These are phyloP conservation scores for Salix suchowensis DNA, from an alignment of 345 rosid genomes.

Conservation along the genomic window DNA sequence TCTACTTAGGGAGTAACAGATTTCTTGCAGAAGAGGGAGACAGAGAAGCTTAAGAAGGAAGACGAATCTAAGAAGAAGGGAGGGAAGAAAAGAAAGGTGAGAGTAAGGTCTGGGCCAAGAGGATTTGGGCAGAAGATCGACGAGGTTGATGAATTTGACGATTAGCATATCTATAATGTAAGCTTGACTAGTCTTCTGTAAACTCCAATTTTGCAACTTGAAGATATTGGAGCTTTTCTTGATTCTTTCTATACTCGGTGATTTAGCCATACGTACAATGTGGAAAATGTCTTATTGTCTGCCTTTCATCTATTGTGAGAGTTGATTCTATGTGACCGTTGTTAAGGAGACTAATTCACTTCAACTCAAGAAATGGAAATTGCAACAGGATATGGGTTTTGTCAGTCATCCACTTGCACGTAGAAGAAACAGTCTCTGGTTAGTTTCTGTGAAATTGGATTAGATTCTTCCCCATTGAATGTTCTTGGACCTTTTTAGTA, in stretches of 20 bases:
- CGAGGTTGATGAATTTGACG: slow-evolving; percentile 12
- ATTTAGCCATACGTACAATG: background rate
- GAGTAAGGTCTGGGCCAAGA: slow-evolving; percentile 55
- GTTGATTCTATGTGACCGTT: too few relatives aligned
- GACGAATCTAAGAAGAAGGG: slow-evolving; percentile 54
- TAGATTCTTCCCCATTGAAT: too few relatives aligned
- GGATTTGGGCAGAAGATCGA: slow-evolving; percentile 66
- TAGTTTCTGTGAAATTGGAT: background rate
- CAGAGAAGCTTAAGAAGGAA: slow-evolving; percentile 67
- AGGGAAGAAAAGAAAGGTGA: slow-evolving; percentile 44
- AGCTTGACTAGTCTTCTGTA: background rate
- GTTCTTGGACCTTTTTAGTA: too few relatives aligned
- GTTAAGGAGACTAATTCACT: too few relatives aligned
- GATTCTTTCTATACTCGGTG: background rate
- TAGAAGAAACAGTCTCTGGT: background rate
- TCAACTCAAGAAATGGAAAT: too few relatives aligned
- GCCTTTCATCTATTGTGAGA: too few relatives aligned
- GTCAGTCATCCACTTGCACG: too few relatives aligned
- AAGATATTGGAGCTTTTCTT: background rate
- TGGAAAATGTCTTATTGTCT: too few relatives aligned
- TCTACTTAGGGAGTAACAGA: slow-evolving; percentile 73
- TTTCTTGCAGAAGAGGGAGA: slow-evolving; percentile 65
- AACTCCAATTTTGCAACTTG: background rate
- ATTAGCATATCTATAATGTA: background rate
- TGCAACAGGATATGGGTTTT: too few relatives aligned